Conservation (phyloP, 306 rosid species). For the Acacia crassicarpa region DNA sequence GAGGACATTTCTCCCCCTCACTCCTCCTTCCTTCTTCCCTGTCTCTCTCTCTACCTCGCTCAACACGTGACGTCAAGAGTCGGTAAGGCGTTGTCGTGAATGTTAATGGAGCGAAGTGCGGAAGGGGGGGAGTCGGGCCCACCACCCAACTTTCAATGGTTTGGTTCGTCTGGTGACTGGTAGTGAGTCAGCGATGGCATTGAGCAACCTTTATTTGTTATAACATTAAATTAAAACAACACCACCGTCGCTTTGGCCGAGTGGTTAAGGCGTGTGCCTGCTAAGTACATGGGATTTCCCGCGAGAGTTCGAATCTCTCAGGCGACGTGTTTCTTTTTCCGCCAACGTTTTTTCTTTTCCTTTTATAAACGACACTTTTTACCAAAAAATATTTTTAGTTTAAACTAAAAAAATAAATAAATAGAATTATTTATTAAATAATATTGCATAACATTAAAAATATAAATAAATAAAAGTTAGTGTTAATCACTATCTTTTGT, state of each 20-base stretch:
- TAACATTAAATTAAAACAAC: too few species aligned
- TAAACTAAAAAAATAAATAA: too few species aligned
- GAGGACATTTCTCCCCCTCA: constrained; percentile 2
- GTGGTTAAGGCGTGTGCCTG: constrained; percentile 27
- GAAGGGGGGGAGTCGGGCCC: constrained; percentile 27
- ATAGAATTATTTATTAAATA: too few species aligned
- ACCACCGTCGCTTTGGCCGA: constrained; percentile 11
- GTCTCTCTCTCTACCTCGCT: not conserved
- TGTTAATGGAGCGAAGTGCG: not conserved
- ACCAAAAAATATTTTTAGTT: too few species aligned
- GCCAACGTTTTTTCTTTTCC: not conserved
- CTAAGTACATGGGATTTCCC: constrained; percentile 17
- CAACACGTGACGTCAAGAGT: not conserved
- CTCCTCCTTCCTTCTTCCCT: not conserved
- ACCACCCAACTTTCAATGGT: constrained; percentile 22
- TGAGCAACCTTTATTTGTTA: too few species aligned
- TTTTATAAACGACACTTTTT: not conserved
- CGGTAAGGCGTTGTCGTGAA: constrained; percentile 7
- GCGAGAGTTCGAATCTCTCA: constrained; percentile 21
- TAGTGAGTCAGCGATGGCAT: not conserved
- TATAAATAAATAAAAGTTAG: too few species aligned
- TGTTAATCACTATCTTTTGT: too few species aligned
- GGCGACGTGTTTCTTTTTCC: not conserved
- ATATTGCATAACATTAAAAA: too few species aligned
- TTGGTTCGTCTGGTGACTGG: constrained; percentile 25